Evolutionary conservation across 106 monocot genomes (phyloP).

Genomic region (Alisma plantagoaquatica): DNA sequence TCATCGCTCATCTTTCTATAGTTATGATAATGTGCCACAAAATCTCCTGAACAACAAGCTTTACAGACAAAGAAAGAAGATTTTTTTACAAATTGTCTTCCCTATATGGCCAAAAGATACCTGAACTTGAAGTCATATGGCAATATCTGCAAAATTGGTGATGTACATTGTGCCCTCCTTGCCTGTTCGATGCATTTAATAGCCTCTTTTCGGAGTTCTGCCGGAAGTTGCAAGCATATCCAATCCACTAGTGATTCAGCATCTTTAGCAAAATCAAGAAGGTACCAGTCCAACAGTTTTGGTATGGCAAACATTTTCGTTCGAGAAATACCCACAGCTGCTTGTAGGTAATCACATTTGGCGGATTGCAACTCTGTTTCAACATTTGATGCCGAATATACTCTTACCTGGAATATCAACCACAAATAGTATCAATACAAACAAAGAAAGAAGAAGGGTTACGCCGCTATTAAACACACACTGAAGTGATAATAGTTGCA

Average conservation of each 20-base stretch:
- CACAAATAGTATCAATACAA: background rate
- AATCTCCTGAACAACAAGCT: too few species aligned
- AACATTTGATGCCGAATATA: conserved; percentile 75
- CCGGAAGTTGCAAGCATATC: conserved; percentile 74
- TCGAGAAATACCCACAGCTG: conserved; percentile 55
- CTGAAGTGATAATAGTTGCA: too few species aligned
- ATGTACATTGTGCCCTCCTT: conserved; percentile 9
- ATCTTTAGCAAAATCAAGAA: conserved; percentile 92
- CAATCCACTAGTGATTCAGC: conserved; percentile 77
- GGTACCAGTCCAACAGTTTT: conserved; percentile 86
- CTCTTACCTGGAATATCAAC: conserved; percentile 48
- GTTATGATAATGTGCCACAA: too few species aligned
- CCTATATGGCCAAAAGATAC: conserved; percentile 40
- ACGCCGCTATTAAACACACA: background rate
- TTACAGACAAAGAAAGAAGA: too few species aligned
- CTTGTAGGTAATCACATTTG: conserved; percentile 86
- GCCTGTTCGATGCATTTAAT: conserved; percentile 38
- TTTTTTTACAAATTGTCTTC: too few species aligned
- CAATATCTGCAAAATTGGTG: conserved; percentile 20
- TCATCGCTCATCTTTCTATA: too few species aligned
- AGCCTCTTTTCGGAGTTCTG: conserved; percentile 36
- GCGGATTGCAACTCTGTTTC: conserved; percentile 75
- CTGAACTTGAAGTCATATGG: conserved; percentile 68
- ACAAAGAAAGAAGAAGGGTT: background rate
- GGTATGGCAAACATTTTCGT: conserved; percentile 60